Percentiles rank a stretch among this genome's conserved stretches.
Evolutionary conservation across 352 stramenopile genomes (phyloP).

Genomic region (Globisporangium cylindrosporum): DNA sequence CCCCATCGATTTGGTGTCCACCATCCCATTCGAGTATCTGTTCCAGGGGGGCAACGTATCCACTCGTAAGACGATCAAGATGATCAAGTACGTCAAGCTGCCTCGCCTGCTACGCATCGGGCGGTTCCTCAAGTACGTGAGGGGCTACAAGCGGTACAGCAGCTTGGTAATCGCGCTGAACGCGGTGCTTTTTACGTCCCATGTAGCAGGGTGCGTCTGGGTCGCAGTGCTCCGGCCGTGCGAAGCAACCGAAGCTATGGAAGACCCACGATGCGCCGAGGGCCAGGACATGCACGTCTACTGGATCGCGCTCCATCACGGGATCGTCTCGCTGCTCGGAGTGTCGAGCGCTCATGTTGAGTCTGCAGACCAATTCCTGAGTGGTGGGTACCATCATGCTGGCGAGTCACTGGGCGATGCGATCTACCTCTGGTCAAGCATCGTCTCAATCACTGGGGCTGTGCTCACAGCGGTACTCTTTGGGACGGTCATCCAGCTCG

Average conservation of each 20-base stretch:
- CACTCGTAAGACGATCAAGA: conserved; percentile 69
- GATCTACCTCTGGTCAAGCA: conserved; percentile 43
- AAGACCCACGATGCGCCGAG: conserved; percentile 25
- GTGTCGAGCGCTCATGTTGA: conserved; percentile 47
- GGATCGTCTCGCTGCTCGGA: conserved; percentile 49
- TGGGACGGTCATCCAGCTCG: conserved; percentile 54
- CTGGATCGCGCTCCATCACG: conserved; percentile 56
- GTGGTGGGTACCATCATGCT: conserved; percentile 35
- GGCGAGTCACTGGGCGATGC: conserved; percentile 10
- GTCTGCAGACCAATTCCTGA: conserved; percentile 43
- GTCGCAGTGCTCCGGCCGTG: conserved; percentile 52
- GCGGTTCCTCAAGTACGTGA: conserved; percentile 54
- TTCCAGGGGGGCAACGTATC: conserved; percentile 34
- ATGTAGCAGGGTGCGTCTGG: conserved; percentile 58
- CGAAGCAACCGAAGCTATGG: conserved; percentile 18
- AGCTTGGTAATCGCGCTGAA: conserved; percentile 53
- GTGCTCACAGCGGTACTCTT: conserved; percentile 49
- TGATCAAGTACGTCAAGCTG: conserved; percentile 75
- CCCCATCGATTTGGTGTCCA: conserved; percentile 51
- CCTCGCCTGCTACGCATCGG: conserved; percentile 54
- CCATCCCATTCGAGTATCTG: conserved; percentile 60
- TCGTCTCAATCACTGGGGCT: conserved; percentile 41
- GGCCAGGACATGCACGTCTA: conserved; percentile 45
- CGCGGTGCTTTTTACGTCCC: conserved; percentile 43
- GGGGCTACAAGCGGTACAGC: conserved; percentile 61